Evolutionary conservation across 2,329 filamentous ascomycete species (phyloP).

Genomic region (Colletotrichum incanum): DNA sequence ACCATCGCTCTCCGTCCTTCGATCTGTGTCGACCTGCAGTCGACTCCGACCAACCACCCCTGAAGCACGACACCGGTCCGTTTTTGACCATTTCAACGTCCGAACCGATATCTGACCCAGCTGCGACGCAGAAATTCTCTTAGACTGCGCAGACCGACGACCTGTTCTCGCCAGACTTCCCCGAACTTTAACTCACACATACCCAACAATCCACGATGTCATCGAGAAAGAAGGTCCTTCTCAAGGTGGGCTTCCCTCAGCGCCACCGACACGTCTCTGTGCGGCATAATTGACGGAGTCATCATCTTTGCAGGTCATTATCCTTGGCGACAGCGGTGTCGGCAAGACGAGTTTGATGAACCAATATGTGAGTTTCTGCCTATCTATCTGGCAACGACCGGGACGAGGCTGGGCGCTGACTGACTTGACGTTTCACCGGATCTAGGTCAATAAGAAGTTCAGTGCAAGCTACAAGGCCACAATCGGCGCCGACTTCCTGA

Average conservation of each 20-base stretch:
- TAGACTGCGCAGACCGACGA: slow-evolving; percentile 24
- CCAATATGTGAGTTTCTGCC: slow-evolving; percentile 88
- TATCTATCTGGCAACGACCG: slow-evolving; percentile 14
- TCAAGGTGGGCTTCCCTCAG: slow-evolving; percentile 75
- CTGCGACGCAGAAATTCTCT: slow-evolving; percentile 29
- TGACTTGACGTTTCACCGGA: slow-evolving; percentile 16
- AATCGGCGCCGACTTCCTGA: slow-evolving; percentile 98
- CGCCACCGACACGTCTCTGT: neutral
- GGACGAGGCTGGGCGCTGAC: neutral
- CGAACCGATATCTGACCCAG: slow-evolving; percentile 29
- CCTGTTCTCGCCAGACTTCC: slow-evolving; percentile 18
- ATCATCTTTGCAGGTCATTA: slow-evolving; percentile 84
- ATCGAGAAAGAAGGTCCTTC: slow-evolving; percentile 89
- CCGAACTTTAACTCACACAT: neutral
- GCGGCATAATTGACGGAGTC: slow-evolving; percentile 32
- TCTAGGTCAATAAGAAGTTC: slow-evolving; percentile 99
- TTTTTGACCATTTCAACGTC: slow-evolving; percentile 34
- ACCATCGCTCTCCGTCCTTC: slow-evolving; percentile 39
- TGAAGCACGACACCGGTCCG: slow-evolving; percentile 38
- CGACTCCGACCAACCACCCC: slow-evolving; percentile 43
- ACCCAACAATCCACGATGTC: slow-evolving; percentile 70
- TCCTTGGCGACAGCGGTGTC: slow-evolving; percentile 98
- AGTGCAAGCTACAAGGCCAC: slow-evolving; percentile 99
- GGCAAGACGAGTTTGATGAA: slow-evolving; percentile 99
- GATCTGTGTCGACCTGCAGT: slow-evolving; percentile 40